Evolutionary conservation across 306 rosid genomes (phyloP).

Genomic region (Lupinus albus): DNA sequence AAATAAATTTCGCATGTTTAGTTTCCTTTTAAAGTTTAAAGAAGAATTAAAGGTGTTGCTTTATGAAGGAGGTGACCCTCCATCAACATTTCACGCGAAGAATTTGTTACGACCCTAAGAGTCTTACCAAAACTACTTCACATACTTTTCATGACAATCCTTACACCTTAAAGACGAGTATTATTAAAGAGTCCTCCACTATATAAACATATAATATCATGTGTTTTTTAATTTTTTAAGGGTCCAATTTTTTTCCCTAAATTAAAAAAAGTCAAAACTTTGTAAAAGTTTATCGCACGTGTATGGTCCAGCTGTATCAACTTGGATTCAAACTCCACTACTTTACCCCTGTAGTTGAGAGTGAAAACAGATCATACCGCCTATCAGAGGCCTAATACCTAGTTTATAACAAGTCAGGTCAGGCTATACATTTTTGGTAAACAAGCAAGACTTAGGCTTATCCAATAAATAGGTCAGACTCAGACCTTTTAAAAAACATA

Average conservation of each 20-base stretch:
- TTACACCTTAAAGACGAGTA: no score
- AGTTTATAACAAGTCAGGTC: no score
- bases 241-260: no score
- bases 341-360: constrained; percentile 35
- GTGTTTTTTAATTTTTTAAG: constrained; percentile 35
- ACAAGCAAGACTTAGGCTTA: no score
- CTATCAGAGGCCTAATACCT: no score
- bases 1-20: not conserved
- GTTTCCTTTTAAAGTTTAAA: constrained; percentile 33
- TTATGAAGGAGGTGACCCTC: constrained; percentile 37
- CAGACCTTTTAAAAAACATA: no score
- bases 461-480: no score
- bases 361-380: no score
- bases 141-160: no score
- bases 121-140: constrained; percentile 25
- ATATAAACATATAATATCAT: no score
- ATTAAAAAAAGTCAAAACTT: not conserved
- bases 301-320: constrained; percentile 43
- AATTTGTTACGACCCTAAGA: not conserved
- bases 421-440: no score
- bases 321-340: constrained; percentile 29
- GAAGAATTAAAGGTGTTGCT: not conserved
- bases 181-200: no score
- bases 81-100: not conserved
- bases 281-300: not conserved